These are phyloP conservation scores for Backusella westeae DNA, from an alignment of 192 early-diverging fungal species.

Conservation along the genomic window DNA sequence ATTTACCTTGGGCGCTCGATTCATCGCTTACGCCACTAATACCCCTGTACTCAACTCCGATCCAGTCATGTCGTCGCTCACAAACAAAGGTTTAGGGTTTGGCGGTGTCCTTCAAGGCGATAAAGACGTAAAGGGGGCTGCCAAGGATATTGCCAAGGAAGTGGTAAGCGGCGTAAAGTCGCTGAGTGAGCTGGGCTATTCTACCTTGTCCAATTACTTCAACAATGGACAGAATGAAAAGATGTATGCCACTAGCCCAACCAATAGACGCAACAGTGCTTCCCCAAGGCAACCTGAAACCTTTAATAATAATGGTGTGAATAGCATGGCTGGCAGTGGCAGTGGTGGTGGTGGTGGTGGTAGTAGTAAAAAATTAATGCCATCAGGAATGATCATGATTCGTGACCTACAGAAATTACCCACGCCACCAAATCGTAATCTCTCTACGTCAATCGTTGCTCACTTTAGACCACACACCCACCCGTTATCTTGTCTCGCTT, in stretches of 20 bases:
- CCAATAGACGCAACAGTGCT: neutral
- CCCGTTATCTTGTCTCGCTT: conserved; percentile 57
- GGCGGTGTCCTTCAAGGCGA: conserved; percentile 29
- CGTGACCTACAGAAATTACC: conserved; percentile 39
- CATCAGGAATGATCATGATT: conserved; percentile 44
- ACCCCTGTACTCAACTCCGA: conserved; percentile 34
- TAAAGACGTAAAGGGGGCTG: conserved; percentile 52
- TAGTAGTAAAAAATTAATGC: conserved; percentile 3
- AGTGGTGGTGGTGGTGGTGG: neutral
- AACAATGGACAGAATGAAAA: neutral
- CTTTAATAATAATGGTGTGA: neutral
- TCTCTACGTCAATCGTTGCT: conserved; percentile 47
- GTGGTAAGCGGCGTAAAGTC: conserved; percentile 74
- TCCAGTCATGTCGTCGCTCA: neutral
- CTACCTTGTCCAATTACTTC: conserved; percentile 66
- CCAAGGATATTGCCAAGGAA: conserved; percentile 78
- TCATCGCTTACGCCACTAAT: conserved; percentile 70
- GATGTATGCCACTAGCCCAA: conserved; percentile 6
- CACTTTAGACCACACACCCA: conserved; percentile 75
- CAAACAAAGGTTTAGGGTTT: conserved; percentile 19
- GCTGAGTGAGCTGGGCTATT: conserved; percentile 63
- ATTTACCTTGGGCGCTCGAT: conserved; percentile 63
- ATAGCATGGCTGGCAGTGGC: neutral
- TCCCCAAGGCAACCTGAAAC: neutral
- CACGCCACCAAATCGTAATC: conserved; percentile 3